Evolutionary conservation across 257 asterid species (phyloP).

Genomic region (Voacanga thouarsii): DNA sequence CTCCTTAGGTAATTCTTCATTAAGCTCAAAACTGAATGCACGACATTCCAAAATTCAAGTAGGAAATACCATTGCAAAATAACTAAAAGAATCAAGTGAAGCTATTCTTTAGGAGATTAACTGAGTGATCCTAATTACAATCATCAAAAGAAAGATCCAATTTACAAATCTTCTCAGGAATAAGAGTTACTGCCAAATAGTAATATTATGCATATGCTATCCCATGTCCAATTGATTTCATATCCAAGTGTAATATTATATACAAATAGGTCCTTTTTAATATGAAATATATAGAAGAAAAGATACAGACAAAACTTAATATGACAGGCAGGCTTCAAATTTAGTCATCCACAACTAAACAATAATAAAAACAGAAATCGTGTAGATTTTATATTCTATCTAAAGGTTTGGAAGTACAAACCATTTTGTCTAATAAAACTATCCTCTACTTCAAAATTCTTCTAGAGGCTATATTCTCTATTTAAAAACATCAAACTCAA

Average conservation of each 20-base stretch:
- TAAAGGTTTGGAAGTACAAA: too few species aligned
- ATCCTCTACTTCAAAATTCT: neutral
- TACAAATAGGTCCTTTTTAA: neutral
- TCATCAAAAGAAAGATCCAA: neutral
- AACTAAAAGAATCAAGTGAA: neutral
- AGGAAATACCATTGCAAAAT: neutral
- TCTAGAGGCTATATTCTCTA: neutral
- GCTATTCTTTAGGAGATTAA: neutral
- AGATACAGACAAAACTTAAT: neutral
- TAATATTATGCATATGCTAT: neutral
- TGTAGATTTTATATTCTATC: neutral
- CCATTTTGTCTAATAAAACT: neutral
- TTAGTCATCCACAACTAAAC: neutral
- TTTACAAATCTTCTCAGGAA: neutral
- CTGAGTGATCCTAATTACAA: neutral
- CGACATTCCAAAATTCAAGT: neutral
- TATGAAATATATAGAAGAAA: neutral
- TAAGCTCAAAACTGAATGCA: neutral
- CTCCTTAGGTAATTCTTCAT: neutral
- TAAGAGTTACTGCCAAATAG: neutral
- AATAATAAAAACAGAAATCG: neutral
- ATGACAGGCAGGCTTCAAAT: neutral
- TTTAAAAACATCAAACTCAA: neutral
- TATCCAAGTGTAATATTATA: neutral
- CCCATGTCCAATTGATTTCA: neutral